Conservation (phyloP, 2,329 filamentous ascomycete genomes). For the Sarocladium oryzae region DNA sequence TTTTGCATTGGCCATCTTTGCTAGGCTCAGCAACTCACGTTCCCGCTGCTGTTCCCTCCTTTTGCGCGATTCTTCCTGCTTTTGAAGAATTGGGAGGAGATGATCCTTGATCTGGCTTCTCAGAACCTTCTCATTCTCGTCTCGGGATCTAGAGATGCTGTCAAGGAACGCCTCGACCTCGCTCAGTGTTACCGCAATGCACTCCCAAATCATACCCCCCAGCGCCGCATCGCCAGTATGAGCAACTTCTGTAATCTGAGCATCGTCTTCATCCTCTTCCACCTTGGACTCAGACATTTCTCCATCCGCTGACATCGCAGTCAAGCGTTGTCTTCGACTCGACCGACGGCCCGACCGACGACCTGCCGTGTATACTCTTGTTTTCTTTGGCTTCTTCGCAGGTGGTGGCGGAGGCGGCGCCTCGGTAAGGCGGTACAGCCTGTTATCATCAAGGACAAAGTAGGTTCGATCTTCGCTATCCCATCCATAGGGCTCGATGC, state of each 20-base stretch:
- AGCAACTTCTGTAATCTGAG: conserved; percentile 18
- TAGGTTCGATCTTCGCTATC: conserved; percentile 82
- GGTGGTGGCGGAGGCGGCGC: conserved; percentile 55
- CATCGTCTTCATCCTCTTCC: conserved; percentile 11
- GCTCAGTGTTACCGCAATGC: conserved; percentile 71
- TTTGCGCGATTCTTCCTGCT: conserved; percentile 68
- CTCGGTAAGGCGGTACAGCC: conserved; percentile 84
- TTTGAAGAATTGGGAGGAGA: conserved; percentile 77
- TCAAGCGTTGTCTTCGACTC: conserved; percentile 55
- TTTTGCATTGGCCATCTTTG: conserved; percentile 90
- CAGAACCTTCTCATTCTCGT: conserved; percentile 78
- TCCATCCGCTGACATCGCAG: not conserved
- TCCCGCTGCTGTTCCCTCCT: conserved; percentile 61
- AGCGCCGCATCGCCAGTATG: conserved; percentile 43
- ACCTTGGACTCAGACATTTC: not conserved
- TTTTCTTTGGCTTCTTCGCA: conserved; percentile 59
- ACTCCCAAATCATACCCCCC: conserved; percentile 82
- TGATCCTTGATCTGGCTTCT: conserved; percentile 67
- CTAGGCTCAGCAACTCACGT: conserved; percentile 72
- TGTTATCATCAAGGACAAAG: conserved; percentile 88
- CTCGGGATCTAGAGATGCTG: conserved; percentile 66
- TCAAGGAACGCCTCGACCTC: conserved; percentile 70
- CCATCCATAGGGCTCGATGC: conserved; percentile 81
- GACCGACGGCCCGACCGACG: conserved; percentile 57
- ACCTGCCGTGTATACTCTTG: conserved; percentile 43